Base-by-base conservation (phyloP, 1,284 basidiomycete species). In the Hypsizygus ulmarius region DNA sequence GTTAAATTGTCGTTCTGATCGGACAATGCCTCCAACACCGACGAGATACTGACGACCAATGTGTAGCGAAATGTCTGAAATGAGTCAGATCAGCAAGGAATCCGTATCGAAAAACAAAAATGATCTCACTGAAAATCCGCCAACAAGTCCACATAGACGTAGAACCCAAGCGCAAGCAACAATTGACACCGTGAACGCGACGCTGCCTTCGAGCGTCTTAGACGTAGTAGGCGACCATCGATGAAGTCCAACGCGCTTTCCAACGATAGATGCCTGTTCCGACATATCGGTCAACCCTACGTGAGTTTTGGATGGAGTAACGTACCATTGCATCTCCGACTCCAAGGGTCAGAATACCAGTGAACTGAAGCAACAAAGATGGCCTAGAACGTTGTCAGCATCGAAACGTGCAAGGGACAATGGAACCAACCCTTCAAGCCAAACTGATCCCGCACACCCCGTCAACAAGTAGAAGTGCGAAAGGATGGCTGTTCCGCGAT, bases 381-480 rank as follows among this genome's bases (percentile, higher is more conserved):
- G 83, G 79, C 32, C 90, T 93, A 49, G 5, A 25, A 7, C 16
- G 9, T 12, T 34, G 8, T 43, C 28, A 16, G 28, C 21, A 46
- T 28, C 9, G 32, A 38, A 6, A 21, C 8, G 8, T 21, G 34
- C 2, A 52, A 54, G 32, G 47, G 27, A 18, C 25, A 41, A 38
- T 32, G 46, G 49, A 40, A 77, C 87, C 62, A 60, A 89, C 84
- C 90, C 90, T 72, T 99, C 97, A 45, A 99, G 78, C 97, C 97
- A 99, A 18, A 99, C 65, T 15, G 90, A 87, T 4, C 87, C 85
- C 2, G 96, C 94, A 68, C 95, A 98, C 0, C 97, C 97, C 0
- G 93, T 93, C 45, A 99, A 72, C 39, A 99, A 73, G 72, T 98
- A 99, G 62, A 99, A 98, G 68, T 99, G 97, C 61, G 91, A 94